A percentile compares a stretch with the other conserved stretches of the same genome.
Evolutionary conservation across 352 stramenopile species (phyloP).

Genomic region (Blastocystis sp.): DNA sequence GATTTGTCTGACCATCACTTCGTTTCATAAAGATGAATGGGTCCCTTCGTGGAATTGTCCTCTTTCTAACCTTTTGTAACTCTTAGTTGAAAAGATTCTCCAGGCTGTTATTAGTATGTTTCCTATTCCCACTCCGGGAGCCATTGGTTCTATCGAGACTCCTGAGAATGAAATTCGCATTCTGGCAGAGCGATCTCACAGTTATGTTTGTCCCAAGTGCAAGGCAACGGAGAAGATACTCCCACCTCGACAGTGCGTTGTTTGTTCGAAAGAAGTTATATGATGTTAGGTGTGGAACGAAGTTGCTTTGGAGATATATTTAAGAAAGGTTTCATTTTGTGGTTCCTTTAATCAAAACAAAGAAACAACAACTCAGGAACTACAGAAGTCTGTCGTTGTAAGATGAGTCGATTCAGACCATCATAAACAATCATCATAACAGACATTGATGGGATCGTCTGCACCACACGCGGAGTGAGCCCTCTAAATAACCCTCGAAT

Average conservation of each 20-base stretch:
- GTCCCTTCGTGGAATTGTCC: conserved; percentile 76
- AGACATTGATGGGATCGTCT: conserved; percentile 29
- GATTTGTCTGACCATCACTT: conserved; percentile 93
- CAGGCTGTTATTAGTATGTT: conserved; percentile 95
- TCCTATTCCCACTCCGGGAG: conserved; percentile 71
- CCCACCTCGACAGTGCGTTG: conserved; percentile 44
- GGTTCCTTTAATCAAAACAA: conserved; percentile 6
- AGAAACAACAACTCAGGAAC: not conserved
- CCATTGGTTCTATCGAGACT: conserved; percentile 76
- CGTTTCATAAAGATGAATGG: conserved; percentile 94
- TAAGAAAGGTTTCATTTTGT: not conserved
- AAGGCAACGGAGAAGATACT: conserved; percentile 71
- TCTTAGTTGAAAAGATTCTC: conserved; percentile 83
- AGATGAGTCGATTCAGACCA: conserved; percentile 43
- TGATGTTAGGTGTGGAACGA: no score
- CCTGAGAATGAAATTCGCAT: conserved; percentile 70
- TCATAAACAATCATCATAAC: conserved; percentile 59
- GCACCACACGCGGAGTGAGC: conserved; percentile 30
- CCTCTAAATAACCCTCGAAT: conserved; percentile 44
- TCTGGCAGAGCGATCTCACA: conserved; percentile 72
- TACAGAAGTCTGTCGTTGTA: not conserved
- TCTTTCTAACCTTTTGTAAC: not conserved
- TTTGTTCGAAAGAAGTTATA: no score
- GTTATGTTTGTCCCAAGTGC: conserved; percentile 76
- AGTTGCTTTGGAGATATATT: not conserved